Base-by-base conservation (phyloP, 495 filamentous ascomycete genomes). In the Cairneyella variabilis region DNA sequence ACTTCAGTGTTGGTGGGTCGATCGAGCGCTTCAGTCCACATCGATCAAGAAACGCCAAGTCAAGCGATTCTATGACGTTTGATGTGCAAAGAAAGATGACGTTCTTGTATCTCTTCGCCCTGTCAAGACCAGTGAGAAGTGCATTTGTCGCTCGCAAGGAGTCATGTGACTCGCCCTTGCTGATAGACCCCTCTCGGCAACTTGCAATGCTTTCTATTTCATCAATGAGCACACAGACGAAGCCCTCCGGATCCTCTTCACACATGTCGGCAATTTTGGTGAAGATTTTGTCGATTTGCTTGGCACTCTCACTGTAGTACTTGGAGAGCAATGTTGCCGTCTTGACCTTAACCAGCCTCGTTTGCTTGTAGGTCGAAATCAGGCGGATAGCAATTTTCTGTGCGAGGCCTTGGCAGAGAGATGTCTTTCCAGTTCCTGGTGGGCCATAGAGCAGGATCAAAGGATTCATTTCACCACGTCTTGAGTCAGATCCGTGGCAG, bases 341-440 rank as follows among this genome's bases (percentile, higher is more conserved):
- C 30, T 79, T 74, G 51, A 81, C 65, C 51, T 79, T 70, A 30
- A 82, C 51, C 16, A 83, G 56, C 47, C 69, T 73, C n/a, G 69
- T 67, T 3, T 57, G 54, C 0, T 64, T 58, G 51, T 69, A 80
- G 18, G 60, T 44, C n/a, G 71, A 63, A 18, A 66, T 64, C 4
- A 80, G 62, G 0, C 78, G 71, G 48, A 82, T 82, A 23, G 76
- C 70, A 20, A 83, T 65, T 59, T 77, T 78, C 47, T 80, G 79
- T 3, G 76, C 70, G 2, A 80, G 66, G 3, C 69, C 76, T 32
- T 73, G 72, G 58, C 69, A 78, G 7, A 79, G 59, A 18, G 67
- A 75, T 7, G 72, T 75, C 53, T 82, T 82, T 10, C 78, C 78
- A 11, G 73, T 76, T 1, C 78, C 78, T 6, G 78, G 73, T 8